Base-by-base conservation (phyloP, 176 grass and related monocot species). In the Coix lacrymajobi region DNA sequence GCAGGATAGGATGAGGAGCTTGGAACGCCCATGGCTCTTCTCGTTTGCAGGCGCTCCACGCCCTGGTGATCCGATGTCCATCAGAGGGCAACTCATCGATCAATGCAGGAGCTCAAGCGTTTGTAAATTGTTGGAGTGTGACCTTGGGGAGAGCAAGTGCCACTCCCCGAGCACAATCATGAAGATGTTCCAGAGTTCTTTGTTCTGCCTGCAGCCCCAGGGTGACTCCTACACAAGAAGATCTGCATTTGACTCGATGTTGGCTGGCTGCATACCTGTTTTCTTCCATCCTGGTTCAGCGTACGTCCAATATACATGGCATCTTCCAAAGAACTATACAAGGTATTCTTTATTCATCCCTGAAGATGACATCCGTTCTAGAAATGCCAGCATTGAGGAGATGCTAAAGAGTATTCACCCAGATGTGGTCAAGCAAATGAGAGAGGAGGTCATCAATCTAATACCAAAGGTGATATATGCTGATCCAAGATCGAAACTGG, bases 251-350 rank as follows among this genome's bases (percentile, higher is more conserved):
- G 95, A 98, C 73, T 98, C 95, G 0, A 95, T 98, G 81, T 49
- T 98, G 72, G 95, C 95, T n/a, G 95, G 95, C 39, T 98, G 95
- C 44, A 85, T 98, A 78, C 95, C 95, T 63, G 95, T 98, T 86
- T 95, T 98, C 88, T 98, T 98, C 74, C 95, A 98, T 89, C 95
- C 95, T 3, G 95, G 95, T 72, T 98, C 95, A 62, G 95, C 95
- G 0, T 98, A 95, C 26, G 87, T 90, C 64, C 95, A 98, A 26
- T 96, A 99, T 82, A 96, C 87, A 48, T 96, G 96, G 96, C 96
- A 99, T 82, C 89, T 99, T 60, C 96, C 93, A 3, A 94, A 90
- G 86, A 99, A 99, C 71, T 99, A 93, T 54, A 91, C 96, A 8
- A 86, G 76, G 11, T 99, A 99, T 69, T 99, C 96, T 3, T 91